Percentiles rank a stretch among this genome's conserved stretches.
These are phyloP conservation scores for Colletotrichum incanum DNA, from an alignment of 2,329 filamentous ascomycete species.

Conservation along the genomic window DNA sequence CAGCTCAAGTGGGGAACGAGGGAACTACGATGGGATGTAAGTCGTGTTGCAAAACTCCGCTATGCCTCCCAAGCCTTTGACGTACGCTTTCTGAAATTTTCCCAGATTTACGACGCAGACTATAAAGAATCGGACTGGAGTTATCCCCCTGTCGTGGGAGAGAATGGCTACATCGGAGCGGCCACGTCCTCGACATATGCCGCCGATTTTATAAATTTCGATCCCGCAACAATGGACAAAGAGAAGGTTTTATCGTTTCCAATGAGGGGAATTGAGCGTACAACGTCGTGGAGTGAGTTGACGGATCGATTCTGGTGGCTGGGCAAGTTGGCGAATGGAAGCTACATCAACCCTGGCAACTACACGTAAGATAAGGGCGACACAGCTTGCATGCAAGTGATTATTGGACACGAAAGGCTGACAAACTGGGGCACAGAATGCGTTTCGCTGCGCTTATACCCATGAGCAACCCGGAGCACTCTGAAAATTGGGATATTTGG, in stretches of 20 bases:
- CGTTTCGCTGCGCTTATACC: slow-evolving; percentile 49
- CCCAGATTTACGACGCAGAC: slow-evolving; percentile 47
- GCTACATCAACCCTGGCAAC: slow-evolving; percentile 47
- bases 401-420: neutral
- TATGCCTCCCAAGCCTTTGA: too few species aligned
- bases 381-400: too few species aligned
- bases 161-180: slow-evolving; percentile 49
- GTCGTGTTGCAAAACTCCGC: neutral
- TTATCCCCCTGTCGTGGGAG: slow-evolving; percentile 49
- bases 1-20: slow-evolving; percentile 41
- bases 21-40: slow-evolving; percentile 44
- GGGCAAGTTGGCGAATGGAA: slow-evolving; percentile 49
- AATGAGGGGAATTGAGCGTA: slow-evolving; percentile 42
- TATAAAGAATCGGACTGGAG: slow-evolving; percentile 48
- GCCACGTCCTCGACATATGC: slow-evolving; percentile 47
- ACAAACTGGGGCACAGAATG: slow-evolving; percentile 24
- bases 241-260: slow-evolving; percentile 48
- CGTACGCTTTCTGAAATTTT: neutral
- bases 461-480: slow-evolving; percentile 45
- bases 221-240: slow-evolving; percentile 45
- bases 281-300: slow-evolving; percentile 34
- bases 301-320: slow-evolving; percentile 48
- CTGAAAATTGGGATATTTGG: slow-evolving; percentile 48
- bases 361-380: slow-evolving; percentile 38
- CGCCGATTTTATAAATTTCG: slow-evolving; percentile 38